Evolutionary conservation across 2,329 filamentous ascomycete genomes (phyloP).

Genomic region (Fusarium domesticum): DNA sequence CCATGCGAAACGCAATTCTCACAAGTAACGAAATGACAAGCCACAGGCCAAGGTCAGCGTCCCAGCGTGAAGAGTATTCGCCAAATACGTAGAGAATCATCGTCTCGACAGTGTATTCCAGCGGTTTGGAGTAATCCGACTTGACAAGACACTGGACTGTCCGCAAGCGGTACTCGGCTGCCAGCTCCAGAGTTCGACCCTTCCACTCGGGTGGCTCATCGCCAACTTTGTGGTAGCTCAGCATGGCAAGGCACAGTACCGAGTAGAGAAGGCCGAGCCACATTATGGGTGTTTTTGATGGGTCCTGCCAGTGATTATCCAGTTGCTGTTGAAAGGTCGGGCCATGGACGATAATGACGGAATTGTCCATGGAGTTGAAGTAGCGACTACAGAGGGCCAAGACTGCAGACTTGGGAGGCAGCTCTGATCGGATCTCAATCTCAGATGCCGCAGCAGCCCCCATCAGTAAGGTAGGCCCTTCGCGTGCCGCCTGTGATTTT

Average conservation of each 20-base stretch:
- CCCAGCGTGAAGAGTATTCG: constrained; percentile 70
- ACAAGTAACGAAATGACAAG: constrained; percentile 55
- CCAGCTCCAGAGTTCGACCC: constrained; percentile 59
- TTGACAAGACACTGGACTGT: constrained; percentile 76
- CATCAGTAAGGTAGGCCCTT: constrained; percentile 75
- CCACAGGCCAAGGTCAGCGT: constrained; percentile 68
- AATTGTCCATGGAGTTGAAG: constrained; percentile 76
- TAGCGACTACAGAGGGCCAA: constrained; percentile 83
- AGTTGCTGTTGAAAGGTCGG: constrained; percentile 80
- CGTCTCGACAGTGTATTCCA: constrained; percentile 74
- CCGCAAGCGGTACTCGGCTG: constrained; percentile 63
- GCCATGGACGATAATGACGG: constrained; percentile 73
- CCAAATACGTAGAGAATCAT: constrained; percentile 73
- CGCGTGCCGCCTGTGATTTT: constrained; percentile 57
- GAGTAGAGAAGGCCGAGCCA: constrained; percentile 78
- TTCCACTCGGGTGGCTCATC: constrained; percentile 78
- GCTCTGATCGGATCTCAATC: constrained; percentile 71
- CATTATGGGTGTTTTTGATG: constrained; percentile 68
- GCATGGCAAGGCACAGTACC: constrained; percentile 71
- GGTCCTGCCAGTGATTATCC: constrained; percentile 65
- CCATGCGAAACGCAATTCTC: constrained; percentile 64
- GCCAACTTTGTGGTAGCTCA: constrained; percentile 75
- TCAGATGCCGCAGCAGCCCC: constrained; percentile 70
- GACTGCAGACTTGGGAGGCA: constrained; percentile 80
- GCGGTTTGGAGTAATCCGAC: constrained; percentile 73